These are phyloP conservation scores for Epichloe coenophiala DNA, from an alignment of 2,329 filamentous ascomycete species.

Conservation along the genomic window DNA sequence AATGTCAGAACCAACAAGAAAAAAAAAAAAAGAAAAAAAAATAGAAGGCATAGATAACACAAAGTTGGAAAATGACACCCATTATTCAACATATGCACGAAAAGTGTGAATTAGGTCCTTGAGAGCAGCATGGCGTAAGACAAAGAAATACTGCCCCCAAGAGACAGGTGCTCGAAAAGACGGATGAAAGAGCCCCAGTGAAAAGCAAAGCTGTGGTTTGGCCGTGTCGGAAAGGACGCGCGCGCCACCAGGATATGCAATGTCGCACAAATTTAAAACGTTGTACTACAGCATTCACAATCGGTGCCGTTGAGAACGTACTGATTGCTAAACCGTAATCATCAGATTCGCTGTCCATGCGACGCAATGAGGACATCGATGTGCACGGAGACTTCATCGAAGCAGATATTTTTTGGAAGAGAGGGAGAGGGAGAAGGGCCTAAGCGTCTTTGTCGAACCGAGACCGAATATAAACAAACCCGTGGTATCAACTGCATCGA, in stretches of 20 bases:
- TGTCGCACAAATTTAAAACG: background rate
- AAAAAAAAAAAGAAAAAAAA: constrained; percentile 2
- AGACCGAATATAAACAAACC: constrained; percentile 5
- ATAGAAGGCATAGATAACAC: constrained; percentile 9
- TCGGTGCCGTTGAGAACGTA: background rate
- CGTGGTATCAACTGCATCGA: constrained; percentile 10
- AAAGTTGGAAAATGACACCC: constrained; percentile 11
- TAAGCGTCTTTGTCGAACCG: background rate
- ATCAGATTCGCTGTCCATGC: background rate
- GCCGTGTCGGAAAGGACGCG: constrained; percentile 12
- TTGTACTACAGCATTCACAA: background rate
- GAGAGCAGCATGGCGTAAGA: constrained; percentile 10
- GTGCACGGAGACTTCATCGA: background rate
- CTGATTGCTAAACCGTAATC: background rate
- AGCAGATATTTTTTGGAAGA: background rate
- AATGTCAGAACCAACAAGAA: constrained; percentile 4
- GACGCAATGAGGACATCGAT: background rate
- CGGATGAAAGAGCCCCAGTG: constrained; percentile 17
- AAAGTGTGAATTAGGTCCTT: constrained; percentile 16
- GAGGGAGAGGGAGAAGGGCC: background rate
- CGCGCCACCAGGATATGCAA: constrained; percentile 6
- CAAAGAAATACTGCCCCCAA: constrained; percentile 1
- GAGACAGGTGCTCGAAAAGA: constrained; percentile 10
- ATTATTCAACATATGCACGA: constrained; percentile 16
- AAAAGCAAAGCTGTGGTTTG: constrained; percentile 13